Conservation (phyloP, 306 rosid species). For the Quercus aquifolioides region DNA sequence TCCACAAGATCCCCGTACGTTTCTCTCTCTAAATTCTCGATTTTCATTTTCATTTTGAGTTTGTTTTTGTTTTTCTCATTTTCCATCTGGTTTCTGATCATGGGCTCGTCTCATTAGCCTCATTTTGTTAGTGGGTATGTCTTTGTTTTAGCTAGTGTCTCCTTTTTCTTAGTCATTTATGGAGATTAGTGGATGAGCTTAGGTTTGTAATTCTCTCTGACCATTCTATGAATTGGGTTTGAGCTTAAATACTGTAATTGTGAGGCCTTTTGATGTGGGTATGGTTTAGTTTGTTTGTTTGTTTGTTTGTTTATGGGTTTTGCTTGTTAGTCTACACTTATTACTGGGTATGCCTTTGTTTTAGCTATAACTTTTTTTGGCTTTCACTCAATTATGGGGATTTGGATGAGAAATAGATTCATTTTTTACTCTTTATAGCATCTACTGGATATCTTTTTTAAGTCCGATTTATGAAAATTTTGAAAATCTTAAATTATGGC, state of each 20-base stretch:
- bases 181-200: neutral
- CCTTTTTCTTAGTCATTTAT: neutral
- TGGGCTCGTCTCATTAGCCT: neutral
- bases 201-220: neutral
- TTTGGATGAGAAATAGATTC: neutral
- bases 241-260: neutral
- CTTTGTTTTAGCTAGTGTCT: neutral
- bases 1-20: conserved; percentile 93
- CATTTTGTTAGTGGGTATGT: neutral
- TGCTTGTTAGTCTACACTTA: neutral
- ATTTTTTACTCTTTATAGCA: neutral
- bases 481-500: neutral
- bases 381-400: neutral
- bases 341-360: neutral
- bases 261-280: neutral
- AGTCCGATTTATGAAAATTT: neutral
- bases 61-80: neutral
- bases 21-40: neutral
- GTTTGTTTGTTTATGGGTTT: neutral
- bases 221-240: neutral
- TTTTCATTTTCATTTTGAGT: neutral
- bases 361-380: neutral
- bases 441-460: neutral
- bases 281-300: neutral
- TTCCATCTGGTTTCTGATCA: neutral